Base-by-base conservation (phyloP, 2,329 filamentous ascomycete species). In the Grosmannia huntii region DNA sequence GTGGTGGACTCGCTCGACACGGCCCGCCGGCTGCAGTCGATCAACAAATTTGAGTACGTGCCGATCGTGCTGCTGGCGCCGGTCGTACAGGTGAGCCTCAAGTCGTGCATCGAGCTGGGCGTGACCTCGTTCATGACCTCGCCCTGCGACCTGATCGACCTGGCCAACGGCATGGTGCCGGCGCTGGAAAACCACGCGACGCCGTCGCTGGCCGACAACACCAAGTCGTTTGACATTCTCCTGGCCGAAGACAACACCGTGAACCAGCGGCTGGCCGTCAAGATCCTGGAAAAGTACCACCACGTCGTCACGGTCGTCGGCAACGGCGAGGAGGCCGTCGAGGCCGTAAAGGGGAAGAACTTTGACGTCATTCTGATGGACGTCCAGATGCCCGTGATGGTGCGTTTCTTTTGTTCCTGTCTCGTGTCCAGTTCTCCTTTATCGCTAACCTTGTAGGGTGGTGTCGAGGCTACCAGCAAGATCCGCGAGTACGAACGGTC, bases 61-160 rank as follows among this genome's bases (percentile, higher is more conserved):
- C 94, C 94, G 2, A 91, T 99, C 63, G 92, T 99, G 50, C 82
- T 97, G 61, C 75, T 97, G 52, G 94, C 90, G 51, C 90, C 92
- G 0, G 78, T 90, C 41, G 90, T 97, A 14, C 89, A 91, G 61
- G 90, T 97, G 64, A 95, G 85, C 70, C 79, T 99, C 65, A 96
- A 96, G 75, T 94, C 90, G 3, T 94, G 92, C 60, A 76, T 97
- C 60, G 94, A 97, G 69, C 80, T 97, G 63, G 92, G 94, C 62
- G 96, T 99, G 65, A 95, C 91, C n/a, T 96, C 91, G 55, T 97
- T 96, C 72, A 96, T 97, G 90, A 97, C 94, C 2, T 96, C 90
- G 19, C 94, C 94, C 10, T 97, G 94, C 73, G 82, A 92, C 67
- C 83, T 92, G 5, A 95, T 96, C 62, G 94, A 99, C 70, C 76